Base-by-base conservation (phyloP, 2,329 filamentous ascomycete species). In the Orbilia javanica region DNA sequence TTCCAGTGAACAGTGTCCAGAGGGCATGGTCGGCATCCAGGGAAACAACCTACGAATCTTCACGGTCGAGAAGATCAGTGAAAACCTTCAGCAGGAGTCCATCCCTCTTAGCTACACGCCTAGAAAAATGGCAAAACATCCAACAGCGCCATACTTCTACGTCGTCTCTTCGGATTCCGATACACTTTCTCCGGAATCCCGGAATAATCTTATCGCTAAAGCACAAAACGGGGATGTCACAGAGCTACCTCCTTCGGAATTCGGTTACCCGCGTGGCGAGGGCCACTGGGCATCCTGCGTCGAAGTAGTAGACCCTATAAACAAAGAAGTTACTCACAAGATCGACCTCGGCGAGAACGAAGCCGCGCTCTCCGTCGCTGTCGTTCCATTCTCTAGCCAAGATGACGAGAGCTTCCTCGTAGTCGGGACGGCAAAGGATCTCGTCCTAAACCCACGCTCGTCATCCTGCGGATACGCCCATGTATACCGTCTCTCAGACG, bases 261-360 rank as follows among this genome's bases (percentile, higher is more conserved):
- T 99, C 83, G 96, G 96, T 1, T 93, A 97, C 82, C 92, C 96
- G 8, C 90, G 91, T 71, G 94, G 90, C 25, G 90, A 89, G 76
- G 92, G 93, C 20, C 92, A 95, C 80, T 99, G 96, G 96, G 93
- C 96, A 46, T 98, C 95, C 8, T 98, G 94, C 84, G 94, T 99
- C 80, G 94, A 93, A 82, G 89, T 97, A 20, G 88, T 99, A 18
- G 96, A 99, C 82, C 94, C 96, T 0, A 83, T 95, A 15, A 89
- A 92, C 60, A 94, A 96, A 82, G 84, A 86, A 2, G 91, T 97
- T 0, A 84, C 96, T 3, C 90, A 92, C 80, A 94, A 90, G 0
- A 86, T 98, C 48, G 91, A 98, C 75, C 85, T 99, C 0, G 91
- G 92, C 62, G 91, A 96, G 46, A 98, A 99, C 81, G 94, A 98